A percentile compares a stretch with the other conserved stretches of the same genome.
phyloP scores from a whole-genome alignment of 169 alveolate species.

The Perkinsus chesapeaki region DNA sequence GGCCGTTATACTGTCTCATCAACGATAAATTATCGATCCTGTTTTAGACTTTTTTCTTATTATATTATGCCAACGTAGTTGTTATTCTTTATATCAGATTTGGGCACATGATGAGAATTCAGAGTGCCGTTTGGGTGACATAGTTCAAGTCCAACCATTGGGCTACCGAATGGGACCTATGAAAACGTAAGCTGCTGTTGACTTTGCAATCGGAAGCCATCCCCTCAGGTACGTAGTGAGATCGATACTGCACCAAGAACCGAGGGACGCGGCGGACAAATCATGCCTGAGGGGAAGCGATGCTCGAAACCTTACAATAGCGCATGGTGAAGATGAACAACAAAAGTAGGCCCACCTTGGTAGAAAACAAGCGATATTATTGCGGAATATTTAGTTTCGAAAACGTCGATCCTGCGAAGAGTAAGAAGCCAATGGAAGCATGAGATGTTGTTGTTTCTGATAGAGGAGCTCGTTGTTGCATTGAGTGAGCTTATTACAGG shows the following conservation, averaged over 20 bases:
- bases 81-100: too few species aligned
- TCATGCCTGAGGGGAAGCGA: neutral
- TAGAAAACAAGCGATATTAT: neutral
- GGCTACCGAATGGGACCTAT: constrained; percentile 71
- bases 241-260: neutral
- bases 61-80: too few species aligned
- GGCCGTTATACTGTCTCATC: too few species aligned
- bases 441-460: neutral
- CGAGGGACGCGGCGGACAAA: neutral
- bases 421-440: neutral
- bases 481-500: too few species aligned
- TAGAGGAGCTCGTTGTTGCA: too few species aligned
- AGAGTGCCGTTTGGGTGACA: constrained; percentile 72
- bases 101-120: constrained; percentile 78
- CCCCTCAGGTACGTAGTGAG: neutral
- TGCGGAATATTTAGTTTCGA: neutral
- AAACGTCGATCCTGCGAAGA: neutral
- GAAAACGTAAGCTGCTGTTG: constrained; percentile 51
- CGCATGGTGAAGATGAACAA: neutral
- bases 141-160: constrained; percentile 80
- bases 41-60: too few species aligned
- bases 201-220: too few species aligned
- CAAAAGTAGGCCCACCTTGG: neutral
- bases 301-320: neutral
- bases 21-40: too few species aligned